Evolutionary conservation across 139 green algal species (phyloP).

Genomic region (Nannochloris sp.): DNA sequence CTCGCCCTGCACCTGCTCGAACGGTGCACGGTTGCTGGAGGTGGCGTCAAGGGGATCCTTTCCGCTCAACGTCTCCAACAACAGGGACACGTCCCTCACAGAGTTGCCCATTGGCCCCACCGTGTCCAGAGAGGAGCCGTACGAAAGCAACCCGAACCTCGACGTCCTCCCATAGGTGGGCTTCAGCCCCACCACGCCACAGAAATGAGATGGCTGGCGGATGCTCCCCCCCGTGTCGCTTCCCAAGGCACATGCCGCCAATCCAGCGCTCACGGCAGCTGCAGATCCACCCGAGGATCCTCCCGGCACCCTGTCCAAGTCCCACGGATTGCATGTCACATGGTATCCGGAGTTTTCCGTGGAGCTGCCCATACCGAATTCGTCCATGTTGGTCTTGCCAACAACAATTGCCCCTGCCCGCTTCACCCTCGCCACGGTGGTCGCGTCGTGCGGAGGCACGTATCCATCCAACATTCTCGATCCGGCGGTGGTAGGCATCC

Average conservation of each 20-base stretch:
- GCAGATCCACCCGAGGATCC: constrained; percentile 91
- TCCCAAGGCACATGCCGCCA: constrained; percentile 69
- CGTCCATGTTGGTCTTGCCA: constrained; percentile 97
- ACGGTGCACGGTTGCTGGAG: constrained; percentile 14
- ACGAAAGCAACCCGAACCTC: constrained; percentile 86
- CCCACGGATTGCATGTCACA: constrained; percentile 66
- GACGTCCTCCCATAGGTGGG: constrained; percentile 91
- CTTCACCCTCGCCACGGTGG: constrained; percentile 52
- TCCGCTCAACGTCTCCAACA: constrained; percentile 71
- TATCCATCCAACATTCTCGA: constrained; percentile 66
- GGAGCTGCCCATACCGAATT: constrained; percentile 95
- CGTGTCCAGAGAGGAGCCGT: constrained; percentile 85
- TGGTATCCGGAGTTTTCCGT: constrained; percentile 82
- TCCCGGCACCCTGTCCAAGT: constrained; percentile 73
- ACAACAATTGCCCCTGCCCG: constrained; percentile 76
- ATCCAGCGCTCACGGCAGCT: constrained; percentile 75
- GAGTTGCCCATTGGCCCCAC: constrained; percentile 70
- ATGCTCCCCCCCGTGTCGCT: constrained; percentile 93
- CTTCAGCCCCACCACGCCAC: constrained; percentile 93
- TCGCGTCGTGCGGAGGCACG: constrained; percentile 65
- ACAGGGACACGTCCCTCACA: constrained; percentile 79
- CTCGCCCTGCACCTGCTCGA: constrained; percentile 31
- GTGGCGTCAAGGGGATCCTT: constrained; percentile 62
- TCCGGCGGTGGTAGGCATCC: constrained; percentile 77
- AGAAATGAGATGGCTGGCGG: constrained; percentile 90